A percentile compares a stretch with the other conserved stretches of the same genome.
phyloP scores from a whole-genome alignment of 768 basidiomycete genomes.

The Cantharellus anzutake region DNA sequence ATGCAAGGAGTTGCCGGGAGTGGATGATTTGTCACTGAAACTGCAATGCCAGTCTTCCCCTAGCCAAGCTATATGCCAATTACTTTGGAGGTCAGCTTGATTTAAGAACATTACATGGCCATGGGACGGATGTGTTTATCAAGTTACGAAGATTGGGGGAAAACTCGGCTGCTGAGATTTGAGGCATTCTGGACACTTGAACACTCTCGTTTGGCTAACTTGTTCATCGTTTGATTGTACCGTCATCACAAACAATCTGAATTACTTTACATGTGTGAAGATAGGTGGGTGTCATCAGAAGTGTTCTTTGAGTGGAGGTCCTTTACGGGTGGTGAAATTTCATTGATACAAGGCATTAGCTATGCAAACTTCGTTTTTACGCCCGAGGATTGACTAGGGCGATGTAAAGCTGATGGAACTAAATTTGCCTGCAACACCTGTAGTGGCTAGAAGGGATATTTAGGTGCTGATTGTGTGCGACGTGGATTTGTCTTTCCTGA shows the following conservation, averaged over 20 bases:
- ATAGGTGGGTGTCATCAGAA: too few relatives aligned
- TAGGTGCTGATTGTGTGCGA: too few relatives aligned
- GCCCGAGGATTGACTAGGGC: too few relatives aligned
- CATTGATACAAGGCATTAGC: too few relatives aligned
- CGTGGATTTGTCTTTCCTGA: too few relatives aligned
- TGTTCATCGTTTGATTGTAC: background rate
- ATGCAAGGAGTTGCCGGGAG: background rate
- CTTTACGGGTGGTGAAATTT: too few relatives aligned
- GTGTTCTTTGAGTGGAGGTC: too few relatives aligned
- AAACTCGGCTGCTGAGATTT: constrained; percentile 3
- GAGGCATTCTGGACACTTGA: background rate
- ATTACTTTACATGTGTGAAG: background rate
- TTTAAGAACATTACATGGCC: constrained; percentile 56
- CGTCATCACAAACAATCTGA: background rate
- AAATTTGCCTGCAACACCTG: too few relatives aligned
- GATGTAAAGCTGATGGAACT: too few relatives aligned
- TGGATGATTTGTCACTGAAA: background rate
- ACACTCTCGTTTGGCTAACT: background rate
- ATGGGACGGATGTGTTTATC: constrained; percentile 35
- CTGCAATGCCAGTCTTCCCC: constrained; percentile 9
- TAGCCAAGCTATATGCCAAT: constrained; percentile 18
- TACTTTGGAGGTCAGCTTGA: constrained; percentile 82
- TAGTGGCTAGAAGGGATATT: too few relatives aligned
- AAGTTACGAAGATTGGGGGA: constrained; percentile 34
- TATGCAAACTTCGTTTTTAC: too few relatives aligned